Evolutionary conservation across 208 protist genomes (phyloP).

Genomic region (Acanthamoeba royreba): DNA sequence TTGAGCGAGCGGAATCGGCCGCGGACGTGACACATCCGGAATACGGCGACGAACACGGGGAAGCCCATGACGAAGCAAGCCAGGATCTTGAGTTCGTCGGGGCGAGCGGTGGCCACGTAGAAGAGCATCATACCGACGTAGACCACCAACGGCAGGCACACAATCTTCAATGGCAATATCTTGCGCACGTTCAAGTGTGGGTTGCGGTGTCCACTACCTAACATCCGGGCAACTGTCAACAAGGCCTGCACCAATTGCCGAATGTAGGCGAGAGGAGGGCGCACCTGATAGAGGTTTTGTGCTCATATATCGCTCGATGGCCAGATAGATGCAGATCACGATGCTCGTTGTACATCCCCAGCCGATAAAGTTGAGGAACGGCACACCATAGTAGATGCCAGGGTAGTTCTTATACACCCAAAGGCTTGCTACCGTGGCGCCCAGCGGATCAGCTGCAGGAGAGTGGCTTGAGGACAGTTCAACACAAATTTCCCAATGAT

Average conservation of each 20-base stretch:
- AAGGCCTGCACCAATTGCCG: neutral
- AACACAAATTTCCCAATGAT: neutral
- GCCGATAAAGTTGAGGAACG: neutral
- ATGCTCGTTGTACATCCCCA: neutral
- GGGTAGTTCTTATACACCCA: constrained; percentile 20
- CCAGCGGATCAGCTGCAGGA: neutral
- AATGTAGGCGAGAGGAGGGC: neutral
- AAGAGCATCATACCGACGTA: constrained; percentile 1
- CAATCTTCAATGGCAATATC: neutral
- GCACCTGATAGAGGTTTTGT: neutral
- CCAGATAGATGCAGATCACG: neutral
- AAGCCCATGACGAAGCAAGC: constrained; percentile 36
- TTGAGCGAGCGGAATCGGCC: neutral
- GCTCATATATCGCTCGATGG: neutral
- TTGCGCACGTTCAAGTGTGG: neutral
- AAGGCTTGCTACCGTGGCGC: neutral
- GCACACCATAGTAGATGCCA: neutral
- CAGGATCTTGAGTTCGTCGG: neutral
- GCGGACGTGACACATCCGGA: neutral
- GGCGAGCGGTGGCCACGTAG: neutral
- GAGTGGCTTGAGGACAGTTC: neutral
- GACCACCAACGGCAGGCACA: neutral
- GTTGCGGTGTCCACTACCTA: neutral
- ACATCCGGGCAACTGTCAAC: neutral
- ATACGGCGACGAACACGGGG: neutral